Evolutionary conservation across 768 basidiomycete genomes (phyloP).

Genomic region (Phaeolepiota aurea): DNA sequence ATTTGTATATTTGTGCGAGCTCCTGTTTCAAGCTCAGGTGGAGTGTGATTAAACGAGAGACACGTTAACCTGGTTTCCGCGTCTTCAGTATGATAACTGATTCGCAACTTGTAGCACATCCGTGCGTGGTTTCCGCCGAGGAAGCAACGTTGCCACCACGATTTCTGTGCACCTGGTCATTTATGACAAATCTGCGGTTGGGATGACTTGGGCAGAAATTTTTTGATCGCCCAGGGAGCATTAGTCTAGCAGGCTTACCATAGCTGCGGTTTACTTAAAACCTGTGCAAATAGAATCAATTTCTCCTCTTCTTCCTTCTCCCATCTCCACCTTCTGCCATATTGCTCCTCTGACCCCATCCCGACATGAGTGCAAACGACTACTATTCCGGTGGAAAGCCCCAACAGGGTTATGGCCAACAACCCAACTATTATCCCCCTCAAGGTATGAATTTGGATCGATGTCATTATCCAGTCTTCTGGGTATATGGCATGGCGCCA

Average conservation of each 20-base stretch:
- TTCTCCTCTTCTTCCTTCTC: conserved; percentile 5
- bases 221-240: background rate
- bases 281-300: conserved; percentile 21
- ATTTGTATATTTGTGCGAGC: no score
- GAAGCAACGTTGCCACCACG: conserved; percentile 1
- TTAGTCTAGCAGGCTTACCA: background rate
- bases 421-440: conserved; percentile 37
- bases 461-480: conserved; percentile 2
- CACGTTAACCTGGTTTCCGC: no score
- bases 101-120: no score
- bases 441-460: conserved; percentile 14
- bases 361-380: conserved; percentile 61
- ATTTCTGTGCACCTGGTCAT: background rate
- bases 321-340: background rate
- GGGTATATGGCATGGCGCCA: conserved; percentile 1
- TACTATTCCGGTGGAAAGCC: conserved; percentile 54
- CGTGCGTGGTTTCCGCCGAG: conserved; percentile 1
- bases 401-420: conserved; percentile 47
- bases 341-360: background rate
- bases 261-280: conserved; percentile 14
- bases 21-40: no score
- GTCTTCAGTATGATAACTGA: no score
- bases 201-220: background rate
- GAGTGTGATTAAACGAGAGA: no score
- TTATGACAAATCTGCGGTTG: background rate